Conservation (phyloP, 2,329 filamentous ascomycete genomes). For the Pyricularia grisea region DNA sequence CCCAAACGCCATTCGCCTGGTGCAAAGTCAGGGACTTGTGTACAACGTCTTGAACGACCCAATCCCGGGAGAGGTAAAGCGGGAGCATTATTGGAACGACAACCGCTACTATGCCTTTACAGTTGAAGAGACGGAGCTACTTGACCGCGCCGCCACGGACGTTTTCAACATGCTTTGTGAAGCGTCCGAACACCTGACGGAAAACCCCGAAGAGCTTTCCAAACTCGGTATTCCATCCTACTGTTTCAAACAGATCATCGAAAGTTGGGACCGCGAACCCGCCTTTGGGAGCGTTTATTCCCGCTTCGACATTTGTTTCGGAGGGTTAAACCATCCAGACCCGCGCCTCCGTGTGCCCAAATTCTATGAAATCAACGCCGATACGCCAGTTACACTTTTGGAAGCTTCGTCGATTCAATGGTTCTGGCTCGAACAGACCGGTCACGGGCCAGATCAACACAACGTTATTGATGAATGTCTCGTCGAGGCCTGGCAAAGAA, state of each 20-base stretch:
- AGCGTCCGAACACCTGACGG: not conserved
- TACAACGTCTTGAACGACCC: no score
- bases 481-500: not conserved
- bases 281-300: slow-evolving; percentile 1
- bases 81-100: not conserved
- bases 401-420: not conserved
- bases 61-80: no score
- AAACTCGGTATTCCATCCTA: slow-evolving; percentile 2
- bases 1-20: no score
- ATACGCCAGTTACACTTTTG: not conserved
- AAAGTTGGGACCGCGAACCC: not conserved
- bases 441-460: not conserved
- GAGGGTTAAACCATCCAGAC: not conserved
- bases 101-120: slow-evolving; percentile 2
- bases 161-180: slow-evolving; percentile 1
- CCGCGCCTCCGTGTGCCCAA: not conserved
- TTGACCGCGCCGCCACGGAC: not conserved
- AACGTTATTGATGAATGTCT: not conserved
- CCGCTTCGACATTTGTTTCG: slow-evolving; percentile 1
- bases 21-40: no score
- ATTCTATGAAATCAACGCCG: slow-evolving; percentile 1
- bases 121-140: not conserved
- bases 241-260: not conserved
- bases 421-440: slow-evolving; percentile 3
- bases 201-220: not conserved